A percentile compares a stretch with the other conserved stretches of the same genome.
phyloP scores from a whole-genome alignment of 192 early-diverging fungal genomes.

The Linnemannia schmuckeri region DNA sequence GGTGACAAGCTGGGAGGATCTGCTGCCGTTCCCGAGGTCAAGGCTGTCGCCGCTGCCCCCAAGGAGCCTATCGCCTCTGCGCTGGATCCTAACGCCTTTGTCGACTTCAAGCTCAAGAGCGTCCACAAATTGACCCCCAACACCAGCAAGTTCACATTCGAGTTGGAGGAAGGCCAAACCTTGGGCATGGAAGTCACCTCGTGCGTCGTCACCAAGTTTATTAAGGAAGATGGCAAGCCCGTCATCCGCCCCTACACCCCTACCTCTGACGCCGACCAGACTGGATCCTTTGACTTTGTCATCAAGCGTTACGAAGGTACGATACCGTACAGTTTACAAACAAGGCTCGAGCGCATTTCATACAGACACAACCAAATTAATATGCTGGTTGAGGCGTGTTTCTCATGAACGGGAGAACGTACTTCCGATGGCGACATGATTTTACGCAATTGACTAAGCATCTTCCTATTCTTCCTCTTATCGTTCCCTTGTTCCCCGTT shows the following conservation, averaged over 20 bases:
- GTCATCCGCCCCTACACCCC: constrained; percentile 88
- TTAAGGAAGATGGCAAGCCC: constrained; percentile 72
- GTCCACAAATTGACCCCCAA: constrained; percentile 37
- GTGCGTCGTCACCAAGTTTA: constrained; percentile 83
- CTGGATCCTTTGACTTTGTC: constrained; percentile 78
- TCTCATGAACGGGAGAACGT: neutral
- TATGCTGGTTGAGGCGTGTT: neutral
- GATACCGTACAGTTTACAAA: neutral
- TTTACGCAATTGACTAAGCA: neutral
- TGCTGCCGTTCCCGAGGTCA: neutral
- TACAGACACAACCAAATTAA: neutral
- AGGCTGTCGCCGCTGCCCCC: constrained; percentile 22
- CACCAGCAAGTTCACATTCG: constrained; percentile 41
- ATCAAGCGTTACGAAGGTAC: constrained; percentile 74
- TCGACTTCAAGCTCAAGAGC: constrained; percentile 66
- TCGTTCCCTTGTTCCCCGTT: neutral
- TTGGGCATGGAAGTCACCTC: constrained; percentile 81
- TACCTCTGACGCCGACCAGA: constrained; percentile 61
- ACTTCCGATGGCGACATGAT: neutral
- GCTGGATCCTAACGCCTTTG: constrained; percentile 64
- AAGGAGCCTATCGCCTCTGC: constrained; percentile 44
- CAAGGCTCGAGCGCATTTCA: neutral
- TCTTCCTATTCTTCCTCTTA: neutral
- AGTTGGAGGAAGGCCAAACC: constrained; percentile 59
- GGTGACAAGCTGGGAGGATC: constrained; percentile 40